phyloP scores from a whole-genome alignment of 371 early-diverging fungal species.

The Batrachochytrium dendrobatidis region DNA sequence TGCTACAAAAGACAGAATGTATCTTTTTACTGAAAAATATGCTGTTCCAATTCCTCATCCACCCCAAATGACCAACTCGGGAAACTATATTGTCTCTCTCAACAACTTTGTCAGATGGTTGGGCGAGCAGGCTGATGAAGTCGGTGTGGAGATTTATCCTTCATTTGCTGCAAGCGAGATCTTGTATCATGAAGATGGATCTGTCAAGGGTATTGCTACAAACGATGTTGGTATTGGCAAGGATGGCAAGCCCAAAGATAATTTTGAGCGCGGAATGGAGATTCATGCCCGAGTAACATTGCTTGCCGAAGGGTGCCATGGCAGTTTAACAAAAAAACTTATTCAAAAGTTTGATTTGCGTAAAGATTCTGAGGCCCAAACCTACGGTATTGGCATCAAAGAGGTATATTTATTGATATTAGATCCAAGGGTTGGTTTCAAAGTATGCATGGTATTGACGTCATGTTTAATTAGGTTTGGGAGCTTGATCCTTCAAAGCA shows the following conservation, averaged over 20 bases:
- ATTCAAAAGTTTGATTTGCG: slow-evolving; percentile 82
- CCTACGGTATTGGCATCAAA: slow-evolving; percentile 94
- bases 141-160: slow-evolving; percentile 93
- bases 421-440: too few species aligned
- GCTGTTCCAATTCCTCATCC: slow-evolving; percentile 93
- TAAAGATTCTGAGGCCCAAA: slow-evolving; percentile 69
- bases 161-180: slow-evolving; percentile 91
- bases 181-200: slow-evolving; percentile 81
- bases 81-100: slow-evolving; percentile 94
- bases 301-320: slow-evolving; percentile 98
- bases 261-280: slow-evolving; percentile 93
- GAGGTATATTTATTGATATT: slow-evolving; percentile 53
- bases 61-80: slow-evolving; percentile 92
- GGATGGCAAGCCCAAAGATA: slow-evolving; percentile 78
- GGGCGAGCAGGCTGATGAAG: slow-evolving; percentile 93
- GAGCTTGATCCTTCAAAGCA: slow-evolving; percentile 85
- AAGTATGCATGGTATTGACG: too few species aligned
- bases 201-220: slow-evolving; percentile 87
- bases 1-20: slow-evolving; percentile 80
- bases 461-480: slow-evolving; percentile 54
- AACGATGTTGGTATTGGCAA: slow-evolving; percentile 94
- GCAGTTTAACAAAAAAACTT: slow-evolving; percentile 86
- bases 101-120: slow-evolving; percentile 92
- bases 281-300: slow-evolving; percentile 89
- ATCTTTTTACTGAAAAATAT: slow-evolving; percentile 66